Evolutionary conservation across 225 moss, liverwort and hornwort species (phyloP), one percentile per base, ranked within the genome.

Genomic region (Bryoerythrophyllum caledonicum): DNA sequence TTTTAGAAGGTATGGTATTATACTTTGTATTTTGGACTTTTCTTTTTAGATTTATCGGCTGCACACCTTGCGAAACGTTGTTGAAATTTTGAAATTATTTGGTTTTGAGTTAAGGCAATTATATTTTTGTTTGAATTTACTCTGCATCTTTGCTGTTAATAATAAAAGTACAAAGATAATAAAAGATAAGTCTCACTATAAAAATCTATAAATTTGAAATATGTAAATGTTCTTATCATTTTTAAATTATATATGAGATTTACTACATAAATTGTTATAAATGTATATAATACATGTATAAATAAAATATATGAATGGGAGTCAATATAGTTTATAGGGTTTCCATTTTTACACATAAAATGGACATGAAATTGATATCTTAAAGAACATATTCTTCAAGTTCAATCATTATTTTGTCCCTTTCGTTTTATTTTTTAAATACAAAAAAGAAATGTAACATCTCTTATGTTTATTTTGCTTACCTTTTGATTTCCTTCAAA

Each of bases 11-110:
- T 72, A 34, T 3, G 56, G 30, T 46, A 65, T 37, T 37, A 56
- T 68, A 68, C 49, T 14, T 54, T 37, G 10, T 69, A 64, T 49
- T 25, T 25, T 2, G 23, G 17, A 43, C 48, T 76, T 49, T 61
- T 71, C 65, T 63, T 77, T 74, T 67, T 38, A 67, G 55, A 41
- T 61, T 83, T 81, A 78, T 62, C 73, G 76, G 35, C 72, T 11
- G 68, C 86, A 76, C 78, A 84, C 83, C 86, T 87, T 79, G 78
- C 77, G 78, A 87, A 72, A 28, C 68, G 75, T 0, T 78, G 68
- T 1, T 82, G 78, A 0, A 85, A 77, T 6, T 64, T 79, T 27
- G 72, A 78, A 59, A 64, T 19, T 0, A 85, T 11, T 61, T 82
- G 60, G 32, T 82, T 85, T 24, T 26, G 72, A 4, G 68, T 15